A percentile compares a stretch with the other conserved stretches of the same genome.
Evolutionary conservation across 1,284 basidiomycete genomes (phyloP).

Genomic region (Ceratobasidium sp.): DNA sequence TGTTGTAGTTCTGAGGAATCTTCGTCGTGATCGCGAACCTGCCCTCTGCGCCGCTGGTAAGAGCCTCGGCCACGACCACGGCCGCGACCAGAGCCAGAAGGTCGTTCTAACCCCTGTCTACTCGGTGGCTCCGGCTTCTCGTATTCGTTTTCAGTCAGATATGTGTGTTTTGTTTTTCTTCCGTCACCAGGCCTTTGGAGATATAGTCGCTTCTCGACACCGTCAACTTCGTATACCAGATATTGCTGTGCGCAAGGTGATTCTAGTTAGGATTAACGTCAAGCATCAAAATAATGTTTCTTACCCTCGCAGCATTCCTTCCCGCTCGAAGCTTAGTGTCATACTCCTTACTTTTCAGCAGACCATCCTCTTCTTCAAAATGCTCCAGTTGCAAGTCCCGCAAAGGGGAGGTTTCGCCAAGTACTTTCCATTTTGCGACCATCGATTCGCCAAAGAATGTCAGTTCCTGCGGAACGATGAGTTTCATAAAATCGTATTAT

Average conservation of each 20-base stretch:
- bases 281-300: background rate
- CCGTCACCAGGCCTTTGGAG: constrained; percentile 1
- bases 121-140: constrained; percentile 15
- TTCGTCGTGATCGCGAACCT: background rate
- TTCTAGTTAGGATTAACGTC: background rate
- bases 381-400: background rate
- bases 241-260: constrained; percentile 10
- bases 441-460: constrained; percentile 30
- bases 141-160: constrained; percentile 6
- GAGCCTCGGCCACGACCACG: background rate
- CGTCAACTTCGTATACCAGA: background rate
- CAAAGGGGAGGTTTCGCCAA: background rate
- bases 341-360: constrained; percentile 4
- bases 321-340: constrained; percentile 23
- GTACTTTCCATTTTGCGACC: constrained; percentile 27
- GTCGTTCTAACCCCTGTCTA: background rate
- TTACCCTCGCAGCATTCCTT: background rate
- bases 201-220: background rate
- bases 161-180: background rate
- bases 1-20: constrained; percentile 7
- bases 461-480: constrained; percentile 14
- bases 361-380: background rate
- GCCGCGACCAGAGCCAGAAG: background rate
- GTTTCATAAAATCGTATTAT: background rate
- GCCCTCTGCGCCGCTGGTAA: constrained; percentile 3